Evolutionary conservation across 2,329 filamentous ascomycete species (phyloP).

Genomic region (Ampelomyces quisqualis): DNA sequence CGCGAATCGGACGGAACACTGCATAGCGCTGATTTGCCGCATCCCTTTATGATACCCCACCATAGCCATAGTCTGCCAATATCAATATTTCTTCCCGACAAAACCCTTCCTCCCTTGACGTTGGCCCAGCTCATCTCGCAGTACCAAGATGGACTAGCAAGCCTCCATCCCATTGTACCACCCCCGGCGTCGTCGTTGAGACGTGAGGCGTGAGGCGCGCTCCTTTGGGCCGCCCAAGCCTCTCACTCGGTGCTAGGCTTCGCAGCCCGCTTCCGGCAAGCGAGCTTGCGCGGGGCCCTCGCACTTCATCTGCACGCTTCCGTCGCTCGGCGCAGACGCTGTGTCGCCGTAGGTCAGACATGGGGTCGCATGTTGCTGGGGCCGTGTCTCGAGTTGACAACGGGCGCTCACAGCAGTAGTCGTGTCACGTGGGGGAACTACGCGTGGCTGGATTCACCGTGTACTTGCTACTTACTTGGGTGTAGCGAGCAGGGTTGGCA

Average conservation of each 20-base stretch:
- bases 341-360: slow-evolving; percentile 21
- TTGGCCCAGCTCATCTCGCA: background rate
- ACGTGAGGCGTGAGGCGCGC: slow-evolving; percentile 27
- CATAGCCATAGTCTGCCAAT: slow-evolving; percentile 1
- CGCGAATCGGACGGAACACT: slow-evolving; percentile 22
- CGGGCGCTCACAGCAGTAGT: too few relatives aligned
- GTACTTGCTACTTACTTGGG: too few relatives aligned
- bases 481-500: slow-evolving; percentile 27
- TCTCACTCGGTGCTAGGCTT: slow-evolving; percentile 10
- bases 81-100: slow-evolving; percentile 8
- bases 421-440: slow-evolving; percentile 13
- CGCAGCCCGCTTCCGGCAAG: slow-evolving; percentile 20
- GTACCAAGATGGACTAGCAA: slow-evolving; percentile 2
- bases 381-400: slow-evolving; percentile 21
- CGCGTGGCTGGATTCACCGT: slow-evolving; percentile 29
- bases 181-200: slow-evolving; percentile 15
- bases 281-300: too few relatives aligned
- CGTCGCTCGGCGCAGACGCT: slow-evolving; percentile 21
- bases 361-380: slow-evolving; percentile 9
- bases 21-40: slow-evolving; percentile 25
- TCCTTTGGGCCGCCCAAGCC: slow-evolving; percentile 15
- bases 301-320: slow-evolving; percentile 14
- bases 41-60: slow-evolving; percentile 36
- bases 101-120: slow-evolving; percentile 2
- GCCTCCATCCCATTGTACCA: slow-evolving; percentile 15